Base-by-base conservation (phyloP, 495 filamentous ascomycete genomes). In the Copromyces sp. region DNA sequence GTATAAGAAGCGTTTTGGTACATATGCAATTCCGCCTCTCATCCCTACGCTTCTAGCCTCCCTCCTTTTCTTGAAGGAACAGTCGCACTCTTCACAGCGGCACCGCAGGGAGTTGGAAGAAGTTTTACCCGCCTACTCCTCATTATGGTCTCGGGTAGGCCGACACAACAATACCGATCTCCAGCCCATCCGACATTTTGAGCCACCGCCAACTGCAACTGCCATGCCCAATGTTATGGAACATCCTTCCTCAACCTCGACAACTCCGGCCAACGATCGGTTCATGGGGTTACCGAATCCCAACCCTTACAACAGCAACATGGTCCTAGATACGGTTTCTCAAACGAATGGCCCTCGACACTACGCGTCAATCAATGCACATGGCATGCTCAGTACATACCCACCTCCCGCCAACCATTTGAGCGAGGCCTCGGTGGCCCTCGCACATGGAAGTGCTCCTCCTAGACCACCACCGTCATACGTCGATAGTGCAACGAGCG, bases 11-110 rank as follows among this genome's bases (percentile, higher is more conserved):
- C 39, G 37, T 2, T 80, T 80, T 65, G 75, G 76, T 14, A 40
- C 42, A 39, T 71, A 68, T 68, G 61, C 73, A 39, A 75, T 76
- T 4, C 75, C 78, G 2, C 70, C 78, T 3, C 69, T 80, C 20
- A 40, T 78, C 32, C 32, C 68, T 9, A 35, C 71, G 1, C 74
- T 74, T 39, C 40, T 80, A 14, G 47, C 53, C 53, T 74, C 74
- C 9, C 40, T 79, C 5, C 39, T 71, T 9, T 74, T 59, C 29
- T 42, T 72, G 24, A 70, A 74, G 32, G 37, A 69, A 24, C 42
- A 29, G 14, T 40, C 39, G 20, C 29, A 39, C 16, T 70, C 32
- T 32, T 39, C 53, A 39, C 44, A 69, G 17, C 73, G 53, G 61
- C 29, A 70, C 20, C 71, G 40, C 11, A 45, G 41, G 14, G 35